Percentiles rank a stretch among this genome's conserved stretches.
phyloP scores from a whole-genome alignment of 148 eudicot genomes.

The Heliosperma pusillum region DNA sequence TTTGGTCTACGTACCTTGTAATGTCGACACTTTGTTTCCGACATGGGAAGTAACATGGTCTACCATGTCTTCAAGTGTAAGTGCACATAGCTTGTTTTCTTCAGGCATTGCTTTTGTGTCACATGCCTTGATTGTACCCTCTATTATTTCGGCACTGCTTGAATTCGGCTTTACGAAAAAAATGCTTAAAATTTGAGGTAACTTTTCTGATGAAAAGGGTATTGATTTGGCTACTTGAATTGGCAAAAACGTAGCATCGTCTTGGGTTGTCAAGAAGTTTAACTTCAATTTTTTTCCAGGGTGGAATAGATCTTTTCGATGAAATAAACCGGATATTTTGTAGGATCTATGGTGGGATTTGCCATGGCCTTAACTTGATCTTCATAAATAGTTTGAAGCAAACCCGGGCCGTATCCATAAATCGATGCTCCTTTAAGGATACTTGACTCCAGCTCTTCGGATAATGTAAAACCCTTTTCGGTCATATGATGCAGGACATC shows the following conservation, averaged over 20 bases:
- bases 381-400: background rate
- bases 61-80: conserved; percentile 3
- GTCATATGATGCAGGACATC: background rate
- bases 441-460: background rate
- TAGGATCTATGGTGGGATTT: background rate
- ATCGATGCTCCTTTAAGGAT: background rate
- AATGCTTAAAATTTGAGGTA: background rate
- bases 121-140: background rate
- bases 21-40: background rate
- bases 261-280: background rate
- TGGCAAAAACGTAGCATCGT: conserved; percentile 4
- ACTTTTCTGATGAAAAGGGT: background rate
- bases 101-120: conserved; percentile 1
- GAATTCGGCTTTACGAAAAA: conserved; percentile 4
- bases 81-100: conserved; percentile 11
- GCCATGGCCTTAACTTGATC: too few species aligned
- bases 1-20: background rate
- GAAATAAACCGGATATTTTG: background rate
- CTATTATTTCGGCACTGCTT: background rate
- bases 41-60: conserved; percentile 1
- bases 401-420: too few species aligned
- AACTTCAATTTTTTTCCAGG: conserved; percentile 8
- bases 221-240: background rate
- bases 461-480: background rate
- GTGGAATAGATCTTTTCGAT: background rate